Conservation (phyloP, 306 rosid species). For the Gleditsia sinensis region DNA sequence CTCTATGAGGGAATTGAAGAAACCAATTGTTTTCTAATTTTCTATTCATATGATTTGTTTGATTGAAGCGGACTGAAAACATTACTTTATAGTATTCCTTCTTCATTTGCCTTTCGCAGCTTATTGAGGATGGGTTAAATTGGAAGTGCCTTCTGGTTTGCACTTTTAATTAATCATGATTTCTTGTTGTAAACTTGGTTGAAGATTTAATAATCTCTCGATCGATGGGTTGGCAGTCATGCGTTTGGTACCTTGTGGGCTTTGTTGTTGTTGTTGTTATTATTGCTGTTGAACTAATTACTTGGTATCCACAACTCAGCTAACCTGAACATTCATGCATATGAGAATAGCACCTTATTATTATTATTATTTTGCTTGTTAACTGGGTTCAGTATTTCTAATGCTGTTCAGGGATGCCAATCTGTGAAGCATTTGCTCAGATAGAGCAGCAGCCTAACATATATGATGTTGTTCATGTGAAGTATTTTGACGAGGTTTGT, state of each 20-base stretch:
- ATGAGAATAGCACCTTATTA: neutral
- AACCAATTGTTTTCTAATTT: neutral
- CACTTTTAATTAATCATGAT: neutral
- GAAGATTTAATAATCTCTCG: neutral
- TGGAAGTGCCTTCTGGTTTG: neutral
- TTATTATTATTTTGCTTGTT: neutral
- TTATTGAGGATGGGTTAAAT: slow-evolving; percentile 3
- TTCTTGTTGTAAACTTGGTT: neutral
- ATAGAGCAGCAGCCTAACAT: slow-evolving; percentile 88
- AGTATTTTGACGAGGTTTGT: slow-evolving; percentile 92
- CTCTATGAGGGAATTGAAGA: neutral
- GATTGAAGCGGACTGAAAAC: neutral
- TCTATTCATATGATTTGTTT: neutral
- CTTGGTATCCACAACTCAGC: neutral
- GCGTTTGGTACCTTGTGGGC: neutral
- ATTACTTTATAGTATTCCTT: neutral
- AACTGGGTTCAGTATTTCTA: neutral
- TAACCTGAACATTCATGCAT: neutral
- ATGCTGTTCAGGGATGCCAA: slow-evolving; percentile 82
- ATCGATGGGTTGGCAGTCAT: neutral
- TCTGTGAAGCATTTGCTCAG: slow-evolving; percentile 94
- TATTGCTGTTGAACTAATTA: neutral
- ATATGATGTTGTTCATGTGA: slow-evolving; percentile 96
- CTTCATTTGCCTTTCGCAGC: neutral
- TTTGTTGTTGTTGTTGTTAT: neutral